Base-by-base conservation (phyloP, 2,329 filamentous ascomycete genomes). In the Colletotrichum sp. region DNA sequence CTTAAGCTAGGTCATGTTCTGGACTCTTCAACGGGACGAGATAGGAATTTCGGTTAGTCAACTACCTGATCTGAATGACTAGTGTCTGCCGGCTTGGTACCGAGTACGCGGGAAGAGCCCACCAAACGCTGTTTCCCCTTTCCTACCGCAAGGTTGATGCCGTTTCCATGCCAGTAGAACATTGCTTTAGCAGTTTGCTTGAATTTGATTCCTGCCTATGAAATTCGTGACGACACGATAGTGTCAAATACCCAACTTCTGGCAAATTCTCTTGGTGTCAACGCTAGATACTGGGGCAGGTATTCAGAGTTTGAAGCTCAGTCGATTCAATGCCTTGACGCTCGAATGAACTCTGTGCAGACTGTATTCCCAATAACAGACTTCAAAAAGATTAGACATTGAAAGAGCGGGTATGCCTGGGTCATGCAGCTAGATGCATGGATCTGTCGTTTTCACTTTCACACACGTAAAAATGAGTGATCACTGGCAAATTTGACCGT, bases 221-320 rank as follows among this genome's bases (percentile, higher is more conserved):
- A 52, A 8, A 13, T 5, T 24, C 0, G 2, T n/a, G n/a, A 1
- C 6, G 16, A 1, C n/a, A 12, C 2, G 43, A 21, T 21, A 12
- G 43, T 52, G 6, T 12, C 43, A 48, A 48, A 48, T 18, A 48
- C 2, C 10, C 18, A 13, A 24, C 6, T 21, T 52, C 10, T 52
- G 12, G 0, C 43, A 21, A 21, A 52, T 5, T 24, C 3, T 52
- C 2, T 0, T 8, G 43, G 1, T 13, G 6, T 2, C n/a, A 52
- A 52, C 6, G 6, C 0, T 5, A n/a, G 18, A 48, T 1, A 18
- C 15, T 2, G 18, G 4, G 24, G 24, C 4, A 4, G 4, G 4
- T n/a, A 43, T n/a, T 10, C 3, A 21, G 3, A 13, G 43, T 13
- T 3, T 12, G 5, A 1, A 13, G 10, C 10, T 21, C 43, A 3